Percentiles rank a stretch among this genome's conserved stretches.
phyloP scores from a whole-genome alignment of 768 basidiomycete species.

The Mycena olivaceomarginata region DNA sequence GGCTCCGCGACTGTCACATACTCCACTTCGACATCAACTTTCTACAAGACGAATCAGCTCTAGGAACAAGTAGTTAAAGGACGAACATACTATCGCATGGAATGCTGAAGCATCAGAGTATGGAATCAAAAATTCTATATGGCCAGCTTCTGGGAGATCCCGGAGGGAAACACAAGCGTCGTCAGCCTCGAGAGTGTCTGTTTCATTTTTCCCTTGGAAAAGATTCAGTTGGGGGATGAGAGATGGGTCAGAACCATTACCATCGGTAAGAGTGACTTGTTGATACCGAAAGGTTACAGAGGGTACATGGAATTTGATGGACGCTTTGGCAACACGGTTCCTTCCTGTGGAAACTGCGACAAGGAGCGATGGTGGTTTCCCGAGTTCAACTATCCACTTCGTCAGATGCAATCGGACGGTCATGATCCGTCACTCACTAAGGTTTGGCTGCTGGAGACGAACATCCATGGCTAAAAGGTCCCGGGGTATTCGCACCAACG shows the following conservation, averaged over 20 bases:
- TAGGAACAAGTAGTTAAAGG: background rate
- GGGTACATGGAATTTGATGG: conserved; percentile 72
- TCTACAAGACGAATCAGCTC: conserved; percentile 60
- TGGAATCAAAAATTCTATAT: conserved; percentile 73
- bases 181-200: conserved; percentile 57
- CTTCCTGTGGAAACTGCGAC: conserved; percentile 80
- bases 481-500: conserved; percentile 76
- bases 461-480: conserved; percentile 81
- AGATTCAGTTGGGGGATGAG: conserved; percentile 1
- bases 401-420: conserved; percentile 21
- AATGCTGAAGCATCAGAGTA: conserved; percentile 81
- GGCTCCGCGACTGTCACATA: conserved; percentile 80
- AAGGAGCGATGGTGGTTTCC: conserved; percentile 71
- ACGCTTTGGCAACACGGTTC: conserved; percentile 76
- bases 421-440: conserved; percentile 53
- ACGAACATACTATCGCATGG: conserved; percentile 73
- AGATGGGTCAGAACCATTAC: conserved; percentile 44
- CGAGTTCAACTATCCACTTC: conserved; percentile 75
- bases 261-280: conserved; percentile 64
- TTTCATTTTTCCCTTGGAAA: conserved; percentile 44
- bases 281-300: conserved; percentile 70
- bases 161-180: conserved; percentile 67
- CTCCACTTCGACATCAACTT: conserved; percentile 80
- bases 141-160: conserved; percentile 68
- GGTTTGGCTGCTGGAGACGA: conserved; percentile 74